Evolutionary conservation across 768 basidiomycete species (phyloP), one percentile per base, ranked within the genome.

Genomic region (Rhodotorula kratochvilovae): DNA sequence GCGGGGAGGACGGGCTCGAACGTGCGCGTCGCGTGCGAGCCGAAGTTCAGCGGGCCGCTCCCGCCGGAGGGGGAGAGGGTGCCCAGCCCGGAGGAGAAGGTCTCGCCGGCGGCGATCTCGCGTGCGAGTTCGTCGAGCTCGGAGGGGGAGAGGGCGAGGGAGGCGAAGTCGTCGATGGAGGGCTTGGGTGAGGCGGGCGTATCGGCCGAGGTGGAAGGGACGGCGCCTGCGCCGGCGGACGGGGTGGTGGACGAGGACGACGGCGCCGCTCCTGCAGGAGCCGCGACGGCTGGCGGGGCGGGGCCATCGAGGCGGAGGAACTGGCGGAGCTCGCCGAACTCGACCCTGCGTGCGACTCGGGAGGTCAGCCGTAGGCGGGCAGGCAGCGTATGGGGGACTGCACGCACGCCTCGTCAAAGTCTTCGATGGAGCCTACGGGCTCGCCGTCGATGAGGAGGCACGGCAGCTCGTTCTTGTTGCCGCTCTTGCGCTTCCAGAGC

Each of bases 331-430:
- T 77, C 76, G 36, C 76, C 76, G n/a, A 72, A 75, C 60, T 77
- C 76, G 66, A 77, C 76, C 15, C 76, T 76, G 66, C 17, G 5
- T 2, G 25, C 35, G 13, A 6, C 39, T 36, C 48, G 7, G 29
- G 45, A 10, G 29, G 29, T 35, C 31, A 63, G 39, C 51, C 17
- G 5, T 5, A 13, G 13, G 16, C 27, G 2, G 25, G 1, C 7
- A 5, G 16, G 17, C 8, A 29, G n/a, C 39, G 29, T 48, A 25
- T 31, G 19, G 25, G 55, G 35, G 70, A n/a, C 4, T 7, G 11
- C 13, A 67, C 74, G 57, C 43, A 77, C 76, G 76, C 76, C n/a
- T 77, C 74, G 63, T 77, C 76, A 3, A 77, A 58, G 6, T 71
- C 72, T 4, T 73, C 76, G 29, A 76, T 58, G 10, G 39, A 66